A percentile compares a stretch with the other conserved stretches of the same genome.
Conservation (phyloP, 257 asterid genomes). For the Schizonepeta tenuifolia region DNA sequence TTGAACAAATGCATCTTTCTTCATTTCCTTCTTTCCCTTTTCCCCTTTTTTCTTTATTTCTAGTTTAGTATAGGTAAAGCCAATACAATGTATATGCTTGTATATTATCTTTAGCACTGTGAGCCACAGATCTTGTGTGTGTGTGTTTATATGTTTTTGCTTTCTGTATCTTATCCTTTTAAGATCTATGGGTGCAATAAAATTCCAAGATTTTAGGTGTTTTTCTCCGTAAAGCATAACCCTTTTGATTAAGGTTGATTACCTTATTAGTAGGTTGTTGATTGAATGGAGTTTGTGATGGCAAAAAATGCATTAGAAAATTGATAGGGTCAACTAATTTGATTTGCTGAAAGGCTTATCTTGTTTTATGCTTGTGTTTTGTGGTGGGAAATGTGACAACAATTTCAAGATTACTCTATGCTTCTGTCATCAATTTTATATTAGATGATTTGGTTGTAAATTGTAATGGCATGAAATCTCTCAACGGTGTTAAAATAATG, state of each 20-base stretch:
- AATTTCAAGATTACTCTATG: slow-evolving; percentile 44
- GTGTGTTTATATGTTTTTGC: not conserved
- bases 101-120: slow-evolving; percentile 11
- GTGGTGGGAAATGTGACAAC: slow-evolving; percentile 40
- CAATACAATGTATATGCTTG: slow-evolving; percentile 25
- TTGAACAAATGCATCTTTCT: slow-evolving; percentile 35
- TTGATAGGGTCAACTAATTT: slow-evolving; percentile 28
- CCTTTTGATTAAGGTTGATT: slow-evolving; percentile 19
- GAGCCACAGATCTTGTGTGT: slow-evolving; percentile 31
- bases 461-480: slow-evolving; percentile 52
- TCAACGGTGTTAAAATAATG: slow-evolving; percentile 46
- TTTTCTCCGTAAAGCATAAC: slow-evolving; percentile 5
- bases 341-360: slow-evolving; percentile 44
- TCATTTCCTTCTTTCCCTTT: slow-evolving; percentile 27
- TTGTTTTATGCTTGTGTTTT: slow-evolving; percentile 56
- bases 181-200: slow-evolving; percentile 33
- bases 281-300: slow-evolving; percentile 23
- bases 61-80: slow-evolving; percentile 17
- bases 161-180: slow-evolving; percentile 17
- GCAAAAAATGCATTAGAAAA: slow-evolving; percentile 19
- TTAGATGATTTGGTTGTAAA: slow-evolving; percentile 35
- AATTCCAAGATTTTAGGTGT: slow-evolving; percentile 11
- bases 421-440: slow-evolving; percentile 47
- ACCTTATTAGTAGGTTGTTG: slow-evolving; percentile 18
- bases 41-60: slow-evolving; percentile 12